Evolutionary conservation across 192 early-diverging fungal species (phyloP).

Genomic region (Coemansia sp.): DNA sequence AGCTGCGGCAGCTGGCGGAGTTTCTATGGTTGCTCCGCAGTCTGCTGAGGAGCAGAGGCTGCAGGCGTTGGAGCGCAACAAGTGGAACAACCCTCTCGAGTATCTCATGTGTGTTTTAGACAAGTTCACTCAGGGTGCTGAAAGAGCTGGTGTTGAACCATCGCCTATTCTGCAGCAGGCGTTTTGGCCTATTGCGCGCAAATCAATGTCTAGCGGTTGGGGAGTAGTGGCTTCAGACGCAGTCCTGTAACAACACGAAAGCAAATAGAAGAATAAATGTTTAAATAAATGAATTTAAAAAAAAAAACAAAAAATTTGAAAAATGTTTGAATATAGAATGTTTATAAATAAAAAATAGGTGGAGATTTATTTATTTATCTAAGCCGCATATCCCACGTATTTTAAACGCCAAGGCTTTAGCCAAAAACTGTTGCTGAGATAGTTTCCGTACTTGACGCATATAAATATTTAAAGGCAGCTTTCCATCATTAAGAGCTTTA

Average conservation of each 20-base stretch:
- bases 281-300: too few relatives aligned
- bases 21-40: background rate
- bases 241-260: conserved; percentile 16
- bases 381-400: conserved; percentile 47
- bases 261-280: too few relatives aligned
- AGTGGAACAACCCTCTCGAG: conserved; percentile 45
- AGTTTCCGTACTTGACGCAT: conserved; percentile 81
- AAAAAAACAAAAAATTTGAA: too few relatives aligned
- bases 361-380: conserved; percentile 1
- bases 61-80: conserved; percentile 36
- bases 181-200: conserved; percentile 46
- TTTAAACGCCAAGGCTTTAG: conserved; percentile 72
- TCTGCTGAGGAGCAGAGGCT: conserved; percentile 30
- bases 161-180: conserved; percentile 48
- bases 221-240: conserved; percentile 41
- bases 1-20: too few relatives aligned
- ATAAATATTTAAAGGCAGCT: conserved; percentile 66
- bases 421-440: conserved; percentile 87
- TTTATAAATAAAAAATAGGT: background rate
- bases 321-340: too few relatives aligned
- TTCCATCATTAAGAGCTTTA: conserved; percentile 72
- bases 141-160: conserved; percentile 39
- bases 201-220: conserved; percentile 39
- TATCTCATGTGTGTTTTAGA: conserved; percentile 49
- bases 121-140: conserved; percentile 34